Evolutionary conservation across 768 basidiomycete species (phyloP), one percentile per base, ranked within the genome.

Genomic region (Tulasnella sp.): DNA sequence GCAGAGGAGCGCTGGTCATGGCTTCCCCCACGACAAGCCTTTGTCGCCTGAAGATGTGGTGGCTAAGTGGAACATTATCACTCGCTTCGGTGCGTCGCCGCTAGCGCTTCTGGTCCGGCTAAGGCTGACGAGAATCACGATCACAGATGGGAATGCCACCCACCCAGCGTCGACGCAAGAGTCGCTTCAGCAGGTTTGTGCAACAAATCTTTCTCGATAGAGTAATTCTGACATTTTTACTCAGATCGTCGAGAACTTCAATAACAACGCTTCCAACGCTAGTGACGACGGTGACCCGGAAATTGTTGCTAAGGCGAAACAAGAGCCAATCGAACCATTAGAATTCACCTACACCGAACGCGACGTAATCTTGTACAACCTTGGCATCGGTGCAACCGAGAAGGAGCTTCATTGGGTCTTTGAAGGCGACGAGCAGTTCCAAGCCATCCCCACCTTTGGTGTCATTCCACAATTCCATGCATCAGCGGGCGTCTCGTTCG

Each of bases 341-440:
- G 88, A 90, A 57, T 96, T 89, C 85, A 87, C 83, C 29, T 99
- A 93, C 84, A 90, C 91, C 10, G 95, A 98, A 86, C 89, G 93
- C 39, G 96, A 99, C 82, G 90, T 98, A 48, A 92, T 98, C 80
- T 86, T 99, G 13, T 99, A 99, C 86, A 98, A 98, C 85, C 87
- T 99, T 46, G 96, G 97, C 48, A 85, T 99, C 78, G 98, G 98
- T 15, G 98, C 96, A 32, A 96, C 92, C 0, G 96, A 92, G 85
- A 90, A 93, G 81, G 96, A 99, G 78, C 88, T 98, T 7, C 90
- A 95, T 80, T 95, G 94, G 92, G 91, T 91, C 15, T 99, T 90
- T 81, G 98, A 99, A 85, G 91, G 91, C 57, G 88, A 95, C 83
- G 94, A 96, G 70, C 88, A 91, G 18, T 99, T 99, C 84, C 84